Evolutionary conservation across 2,329 filamentous ascomycete genomes (phyloP).

Genomic region (Ophiognomonia clavigignenti-juglandacearum): DNA sequence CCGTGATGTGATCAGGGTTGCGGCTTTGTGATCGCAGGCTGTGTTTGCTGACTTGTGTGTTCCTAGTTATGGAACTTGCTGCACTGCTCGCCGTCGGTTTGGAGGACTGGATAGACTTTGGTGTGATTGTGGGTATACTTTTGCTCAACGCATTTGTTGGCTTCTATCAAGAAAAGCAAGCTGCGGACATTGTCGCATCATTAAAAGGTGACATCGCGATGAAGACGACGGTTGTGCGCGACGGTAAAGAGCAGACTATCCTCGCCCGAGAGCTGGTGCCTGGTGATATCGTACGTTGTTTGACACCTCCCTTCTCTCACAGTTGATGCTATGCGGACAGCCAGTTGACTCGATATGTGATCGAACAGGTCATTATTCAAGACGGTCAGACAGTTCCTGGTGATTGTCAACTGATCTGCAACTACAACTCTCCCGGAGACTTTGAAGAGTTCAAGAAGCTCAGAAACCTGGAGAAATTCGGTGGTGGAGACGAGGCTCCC

Average conservation of each 20-base stretch:
- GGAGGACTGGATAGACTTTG: conserved; percentile 68
- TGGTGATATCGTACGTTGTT: conserved; percentile 50
- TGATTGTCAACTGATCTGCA: conserved; percentile 65
- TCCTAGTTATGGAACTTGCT: conserved; percentile 66
- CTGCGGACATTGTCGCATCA: conserved; percentile 65
- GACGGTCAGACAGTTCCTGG: conserved; percentile 64
- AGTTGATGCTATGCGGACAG: conserved; percentile 33
- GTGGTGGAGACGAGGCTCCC: conserved; percentile 7
- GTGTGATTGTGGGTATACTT: conserved; percentile 70
- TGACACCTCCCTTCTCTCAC: background rate
- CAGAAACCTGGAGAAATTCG: conserved; percentile 59
- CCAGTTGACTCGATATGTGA: background rate
- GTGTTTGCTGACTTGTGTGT: background rate
- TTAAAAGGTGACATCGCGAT: conserved; percentile 73
- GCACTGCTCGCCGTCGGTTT: conserved; percentile 68
- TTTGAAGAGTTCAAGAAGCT: conserved; percentile 37
- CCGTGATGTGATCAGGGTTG: too few species aligned
- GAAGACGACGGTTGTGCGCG: conserved; percentile 62
- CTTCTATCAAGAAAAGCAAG: conserved; percentile 76
- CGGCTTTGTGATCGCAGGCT: background rate
- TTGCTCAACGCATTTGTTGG: conserved; percentile 67
- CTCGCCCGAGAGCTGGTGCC: conserved; percentile 66
- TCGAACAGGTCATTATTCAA: conserved; percentile 55
- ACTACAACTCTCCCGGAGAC: conserved; percentile 61
- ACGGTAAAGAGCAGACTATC: conserved; percentile 61